Evolutionary conservation across 495 filamentous ascomycete genomes (phyloP).

Genomic region (Penicillium coffeae): DNA sequence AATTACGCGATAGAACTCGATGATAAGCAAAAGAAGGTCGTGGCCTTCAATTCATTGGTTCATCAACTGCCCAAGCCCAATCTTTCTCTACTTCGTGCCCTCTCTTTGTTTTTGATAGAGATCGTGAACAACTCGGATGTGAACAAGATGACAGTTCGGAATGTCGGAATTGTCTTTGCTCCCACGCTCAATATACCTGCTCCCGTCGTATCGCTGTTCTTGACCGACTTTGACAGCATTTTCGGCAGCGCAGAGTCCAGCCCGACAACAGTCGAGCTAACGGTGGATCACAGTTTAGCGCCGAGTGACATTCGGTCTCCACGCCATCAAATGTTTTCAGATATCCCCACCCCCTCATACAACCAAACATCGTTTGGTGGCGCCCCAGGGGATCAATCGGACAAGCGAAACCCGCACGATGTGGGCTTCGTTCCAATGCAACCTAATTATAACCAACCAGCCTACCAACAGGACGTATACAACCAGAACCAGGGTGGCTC

Average conservation of each 20-base stretch:
- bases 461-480: constrained; percentile 24
- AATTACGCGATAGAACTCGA: constrained; percentile 48
- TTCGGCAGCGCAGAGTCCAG: constrained; percentile 56
- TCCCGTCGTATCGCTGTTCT: constrained; percentile 87
- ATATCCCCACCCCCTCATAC: constrained; percentile 63
- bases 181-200: constrained; percentile 96
- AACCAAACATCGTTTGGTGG: constrained; percentile 55
- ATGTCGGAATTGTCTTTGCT: constrained; percentile 98
- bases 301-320: constrained; percentile 64
- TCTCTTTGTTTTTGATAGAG: constrained; percentile 80
- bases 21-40: constrained; percentile 70
- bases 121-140: constrained; percentile 84
- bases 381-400: constrained; percentile 14
- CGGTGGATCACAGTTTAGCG: constrained; percentile 40
- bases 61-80: constrained; percentile 79
- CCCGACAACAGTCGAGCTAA: constrained; percentile 36
- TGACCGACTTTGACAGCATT: constrained; percentile 83
- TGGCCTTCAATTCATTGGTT: constrained; percentile 80
- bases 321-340: constrained; percentile 65
- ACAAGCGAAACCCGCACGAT: constrained; percentile 37
- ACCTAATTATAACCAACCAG: constrained; percentile 51
- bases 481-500: constrained; percentile 18
- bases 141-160: constrained; percentile 98
- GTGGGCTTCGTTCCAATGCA: constrained; percentile 62
- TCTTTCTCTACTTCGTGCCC: constrained; percentile 69